phyloP scores from a whole-genome alignment of 306 rosid species.

The Rubus parviflorus region DNA sequence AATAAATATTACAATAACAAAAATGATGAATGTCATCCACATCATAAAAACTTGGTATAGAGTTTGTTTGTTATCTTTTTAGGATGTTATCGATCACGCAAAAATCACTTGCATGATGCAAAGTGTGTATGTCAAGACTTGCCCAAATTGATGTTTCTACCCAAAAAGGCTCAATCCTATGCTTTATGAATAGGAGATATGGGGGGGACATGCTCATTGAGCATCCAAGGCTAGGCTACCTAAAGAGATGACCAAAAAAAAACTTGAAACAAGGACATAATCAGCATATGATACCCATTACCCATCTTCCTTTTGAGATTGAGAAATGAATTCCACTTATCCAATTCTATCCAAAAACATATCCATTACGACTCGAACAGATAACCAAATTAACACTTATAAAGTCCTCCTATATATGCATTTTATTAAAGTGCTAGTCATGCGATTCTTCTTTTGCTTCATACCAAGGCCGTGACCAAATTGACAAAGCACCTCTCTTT shows the following conservation, averaged over 20 bases:
- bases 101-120: not conserved
- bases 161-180: slow-evolving; percentile 6
- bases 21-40: too few relatives aligned
- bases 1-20: too few relatives aligned
- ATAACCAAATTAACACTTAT: not conserved
- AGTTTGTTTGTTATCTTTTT: not conserved
- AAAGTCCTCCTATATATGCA: not conserved
- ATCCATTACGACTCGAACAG: slow-evolving; percentile 14
- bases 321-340: slow-evolving; percentile 30
- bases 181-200: not conserved
- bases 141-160: not conserved
- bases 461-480: slow-evolving; percentile 46
- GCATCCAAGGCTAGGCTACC: not conserved
- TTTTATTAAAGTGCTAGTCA: slow-evolving; percentile 25
- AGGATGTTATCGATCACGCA: not conserved
- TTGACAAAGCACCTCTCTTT: slow-evolving; percentile 27
- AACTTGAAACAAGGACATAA: not conserved
- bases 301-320: slow-evolving; percentile 3
- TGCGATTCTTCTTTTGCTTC: slow-evolving; percentile 41
- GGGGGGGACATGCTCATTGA: not conserved
- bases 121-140: not conserved
- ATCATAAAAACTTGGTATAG: too few relatives aligned
- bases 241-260: not conserved
- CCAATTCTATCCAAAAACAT: slow-evolving; percentile 45
- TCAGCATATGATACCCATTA: slow-evolving; percentile 17